Evolutionary conservation across 345 rosid genomes (phyloP).

Genomic region (Eutrema heterophyllum): DNA sequence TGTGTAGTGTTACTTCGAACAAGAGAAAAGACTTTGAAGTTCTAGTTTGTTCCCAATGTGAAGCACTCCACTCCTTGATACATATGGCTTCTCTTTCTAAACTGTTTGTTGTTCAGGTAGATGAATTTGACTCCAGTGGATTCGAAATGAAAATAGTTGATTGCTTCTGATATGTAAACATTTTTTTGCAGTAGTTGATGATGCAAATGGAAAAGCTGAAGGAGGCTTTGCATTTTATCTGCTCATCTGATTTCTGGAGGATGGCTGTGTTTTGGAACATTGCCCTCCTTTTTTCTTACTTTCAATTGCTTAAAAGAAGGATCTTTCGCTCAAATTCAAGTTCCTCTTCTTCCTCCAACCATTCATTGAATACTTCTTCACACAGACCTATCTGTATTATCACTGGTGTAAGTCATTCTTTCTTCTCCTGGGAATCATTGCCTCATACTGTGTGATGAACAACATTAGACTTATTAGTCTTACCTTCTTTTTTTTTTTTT

Average conservation of each 20-base stretch:
- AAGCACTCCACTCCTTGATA: constrained; percentile 32
- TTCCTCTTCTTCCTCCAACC: constrained; percentile 32
- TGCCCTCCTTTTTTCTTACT: constrained; percentile 49
- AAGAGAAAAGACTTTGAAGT: constrained; percentile 24
- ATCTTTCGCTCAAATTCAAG: constrained; percentile 30
- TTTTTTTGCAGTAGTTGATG: not conserved
- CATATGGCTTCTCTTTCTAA: constrained; percentile 20
- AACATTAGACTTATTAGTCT: not conserved
- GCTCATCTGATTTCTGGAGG: constrained; percentile 56
- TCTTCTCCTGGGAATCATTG: not conserved
- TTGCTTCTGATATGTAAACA: not conserved
- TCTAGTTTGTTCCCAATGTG: constrained; percentile 33
- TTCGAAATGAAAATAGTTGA: not conserved
- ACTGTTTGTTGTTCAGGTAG: not conserved
- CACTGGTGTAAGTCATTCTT: constrained; percentile 58
- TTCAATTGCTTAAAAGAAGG: constrained; percentile 38
- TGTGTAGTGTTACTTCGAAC: constrained; percentile 24
- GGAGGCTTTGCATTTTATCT: constrained; percentile 41
- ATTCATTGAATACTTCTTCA: constrained; percentile 10
- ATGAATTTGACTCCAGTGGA: not conserved
- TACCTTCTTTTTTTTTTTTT: not conserved
- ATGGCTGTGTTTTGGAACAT: constrained; percentile 70
- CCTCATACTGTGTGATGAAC: not conserved
- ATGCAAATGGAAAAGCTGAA: constrained; percentile 32
- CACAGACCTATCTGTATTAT: constrained; percentile 58